Base-by-base conservation (phyloP, 352 stramenopile species). In the Globisporangium canariense region DNA sequence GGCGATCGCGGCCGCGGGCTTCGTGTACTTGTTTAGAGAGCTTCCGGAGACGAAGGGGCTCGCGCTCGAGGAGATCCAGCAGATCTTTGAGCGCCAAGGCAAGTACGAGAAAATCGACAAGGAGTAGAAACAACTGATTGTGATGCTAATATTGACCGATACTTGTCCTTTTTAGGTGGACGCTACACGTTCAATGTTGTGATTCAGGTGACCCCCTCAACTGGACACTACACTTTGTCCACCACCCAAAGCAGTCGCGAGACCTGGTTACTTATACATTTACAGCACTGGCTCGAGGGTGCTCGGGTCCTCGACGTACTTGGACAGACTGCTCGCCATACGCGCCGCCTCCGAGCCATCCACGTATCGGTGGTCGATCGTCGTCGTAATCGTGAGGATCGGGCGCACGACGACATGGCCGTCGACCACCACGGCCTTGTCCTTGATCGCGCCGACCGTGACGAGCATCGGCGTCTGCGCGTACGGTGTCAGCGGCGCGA, bases 11-110 rank as follows among this genome's bases (percentile, higher is more conserved):
- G 50, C 88, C 7, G 54, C 88, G 18, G 93, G 94, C 13, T 79
- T 83, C 34, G 62, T 81, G 0, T 98, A 86, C 70, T 64, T 98
- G 4, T 96, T 79, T 67, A 69, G 72, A 55, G 67, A 71, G 51
- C 67, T 98, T 45, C 96, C 93, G 0, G 96, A 98, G 78, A 98
- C 94, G 13, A 98, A 98, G 51, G 95, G 95, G 4, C 68, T 97
- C 14, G 79, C 78, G 36, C 83, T 98, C 1, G 95, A 98, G 69
- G 91, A 98, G 52, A 97, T 98, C 60, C 85, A 97, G 70, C 66
- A 71, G 30, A 79, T 98, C 38, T 98, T 98, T 73, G 68, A 79
- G 46, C 67, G 68, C 7, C 65, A 66, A 4, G 49, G 58, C 22
- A 65, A 62, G 38, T 87, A 89, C 59, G 69, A 68, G 28, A 73